Evolutionary conservation across 2,329 filamentous ascomycete genomes (phyloP), one percentile per base, ranked within the genome.

Genomic region (Capronia americana): DNA sequence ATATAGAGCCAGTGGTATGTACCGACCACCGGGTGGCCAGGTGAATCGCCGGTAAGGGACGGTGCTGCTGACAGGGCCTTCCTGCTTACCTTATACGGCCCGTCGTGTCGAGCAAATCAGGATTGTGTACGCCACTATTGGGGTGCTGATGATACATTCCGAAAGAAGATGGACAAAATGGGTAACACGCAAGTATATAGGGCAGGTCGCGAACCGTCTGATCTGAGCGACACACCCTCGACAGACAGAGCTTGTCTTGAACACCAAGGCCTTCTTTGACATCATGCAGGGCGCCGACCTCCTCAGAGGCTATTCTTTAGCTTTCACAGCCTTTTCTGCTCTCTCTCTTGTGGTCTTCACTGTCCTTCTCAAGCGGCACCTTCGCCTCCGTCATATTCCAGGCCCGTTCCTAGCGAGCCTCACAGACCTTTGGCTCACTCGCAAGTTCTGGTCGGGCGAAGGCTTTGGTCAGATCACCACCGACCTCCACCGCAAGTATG

Each of bases 361-460:
- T 38, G 41, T 60, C 44, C 50, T 53, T n/a, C 30, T 60, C 44
- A 38, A 38, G 30, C 44, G 46, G 14, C 57, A 57, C 56, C 28
- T 48, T 17, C 60, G 34, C 7, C 60, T 63, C 20, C 60, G 63
- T 46, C 63, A 66, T n/a, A 50, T 68, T 56, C 91, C 92, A 0
- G 91, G 91, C 0, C 91, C 89, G 0, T 82, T 88, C 65, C 73
- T 91, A 44, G 92, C 91, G 24, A 88, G 79, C 2, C 81, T 86
- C 60, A 91, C 89, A n/a, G 86, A 93, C 74, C 88, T 87, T 83
- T 94, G 91, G 90, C 84, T 91, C 20, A 86, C 92, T 24, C 20
- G 30, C 20, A 61, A 64, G 26, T 59, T 30, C 53, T 64, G 61
- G 64, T 54, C 28, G 10, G 61, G 51, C 23, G 24, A 34, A 11